Percentiles rank a stretch among this genome's conserved stretches.
Evolutionary conservation across 108 stramenopile genomes (phyloP).

Genomic region (Conticribra weissflogii): DNA sequence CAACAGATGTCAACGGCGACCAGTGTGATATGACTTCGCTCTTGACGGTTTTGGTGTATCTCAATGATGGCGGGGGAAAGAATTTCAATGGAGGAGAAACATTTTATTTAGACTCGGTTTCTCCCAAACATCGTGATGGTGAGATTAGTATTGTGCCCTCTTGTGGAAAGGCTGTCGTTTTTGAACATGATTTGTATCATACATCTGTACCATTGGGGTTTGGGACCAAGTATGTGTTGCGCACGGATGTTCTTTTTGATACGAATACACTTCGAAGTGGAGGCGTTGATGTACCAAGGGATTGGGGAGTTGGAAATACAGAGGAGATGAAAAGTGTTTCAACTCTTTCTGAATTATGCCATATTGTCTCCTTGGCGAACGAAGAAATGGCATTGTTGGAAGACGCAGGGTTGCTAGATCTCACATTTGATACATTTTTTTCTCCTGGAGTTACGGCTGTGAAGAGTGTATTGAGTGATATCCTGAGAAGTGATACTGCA

Average conservation of each 20-base stretch:
- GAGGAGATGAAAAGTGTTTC: not conserved
- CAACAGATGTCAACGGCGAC: not conserved
- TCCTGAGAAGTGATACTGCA: constrained; percentile 21
- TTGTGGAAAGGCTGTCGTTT: constrained; percentile 60
- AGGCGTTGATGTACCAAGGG: constrained; percentile 24
- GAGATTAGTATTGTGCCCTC: constrained; percentile 49
- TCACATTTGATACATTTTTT: constrained; percentile 37
- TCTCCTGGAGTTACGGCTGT: constrained; percentile 37
- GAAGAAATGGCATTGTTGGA: constrained; percentile 16
- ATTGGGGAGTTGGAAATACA: not conserved
- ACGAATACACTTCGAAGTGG: constrained; percentile 4
- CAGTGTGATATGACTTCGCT: constrained; percentile 34
- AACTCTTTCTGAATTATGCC: constrained; percentile 45
- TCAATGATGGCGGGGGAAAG: constrained; percentile 67
- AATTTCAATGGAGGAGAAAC: constrained; percentile 79
- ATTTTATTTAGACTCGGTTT: constrained; percentile 45
- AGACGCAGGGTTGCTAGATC: constrained; percentile 40
- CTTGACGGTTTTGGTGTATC: constrained; percentile 73
- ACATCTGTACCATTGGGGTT: constrained; percentile 58
- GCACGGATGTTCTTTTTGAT: constrained; percentile 78
- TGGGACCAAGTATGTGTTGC: constrained; percentile 77
- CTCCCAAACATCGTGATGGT: not conserved
- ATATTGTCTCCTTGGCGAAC: constrained; percentile 18
- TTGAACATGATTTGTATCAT: constrained; percentile 83
- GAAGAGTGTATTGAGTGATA: constrained; percentile 35